Base-by-base conservation (phyloP, 2,329 filamentous ascomycete genomes). In the Clarireedia paspali region DNA sequence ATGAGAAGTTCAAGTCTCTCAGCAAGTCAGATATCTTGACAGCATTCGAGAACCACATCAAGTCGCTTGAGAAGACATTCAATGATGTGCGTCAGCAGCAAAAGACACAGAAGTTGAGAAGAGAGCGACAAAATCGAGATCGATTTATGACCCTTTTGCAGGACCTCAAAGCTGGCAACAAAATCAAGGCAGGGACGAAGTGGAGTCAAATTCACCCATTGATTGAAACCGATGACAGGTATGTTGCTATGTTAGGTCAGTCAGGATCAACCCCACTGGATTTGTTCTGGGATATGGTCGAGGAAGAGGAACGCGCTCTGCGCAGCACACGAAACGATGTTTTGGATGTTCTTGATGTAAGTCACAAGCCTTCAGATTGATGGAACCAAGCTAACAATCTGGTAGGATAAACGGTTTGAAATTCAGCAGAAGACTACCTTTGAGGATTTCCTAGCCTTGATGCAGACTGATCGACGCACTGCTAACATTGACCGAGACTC, bases 1-100 rank as follows among this genome's bases (percentile, higher is more conserved):
- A 95, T 64, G 83, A 88, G 68, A 94, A 89, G 75, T 96, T 95
- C 76, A 83, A 89, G 72, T 76, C 85, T 67, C 82, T 99, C 64
- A 91, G 79, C 74, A 90, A 91, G 70, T 87, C 89, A 73, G 94
- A 99, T 72, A 83, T 97, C 69, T 79, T 99, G 74, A 91, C 84
- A 67, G 88, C 88, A 58, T 99, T 97, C 72, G 91, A 97, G 74
- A 90, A 88, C 67, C 92, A 97, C 69, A 94, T 97, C 76, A 96
- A 95, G 73, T 81, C 85, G 57, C 79, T 97, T 62, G 94, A 99
- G 73, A 87, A 91, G 59, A 83, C 84, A 52, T 91, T 95, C 75
- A 97, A 97, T 72, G 91, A 96, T 69, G 82, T 85, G 48, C 87
- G 89, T 60, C 94, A 99, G 72, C 84, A 89, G 64, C 85, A 94